Evolutionary conservation across 768 basidiomycete species (phyloP).

Genomic region (Chalciporus pseudorubinellus): DNA sequence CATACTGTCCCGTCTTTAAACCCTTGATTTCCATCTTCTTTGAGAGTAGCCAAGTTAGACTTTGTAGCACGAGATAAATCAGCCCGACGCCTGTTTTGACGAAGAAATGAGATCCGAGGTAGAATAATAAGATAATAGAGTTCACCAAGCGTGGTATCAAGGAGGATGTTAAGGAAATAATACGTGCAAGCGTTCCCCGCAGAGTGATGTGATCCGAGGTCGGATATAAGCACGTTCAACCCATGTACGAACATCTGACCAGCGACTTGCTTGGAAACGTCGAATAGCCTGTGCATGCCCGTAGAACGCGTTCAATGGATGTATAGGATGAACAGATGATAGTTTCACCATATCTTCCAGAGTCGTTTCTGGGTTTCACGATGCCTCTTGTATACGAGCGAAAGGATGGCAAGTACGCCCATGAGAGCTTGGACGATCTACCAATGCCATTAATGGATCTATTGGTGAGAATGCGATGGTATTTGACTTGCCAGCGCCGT

Average conservation of each 20-base stretch:
- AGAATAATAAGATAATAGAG: neutral
- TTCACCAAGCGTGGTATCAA: slow-evolving; percentile 76
- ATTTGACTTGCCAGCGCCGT: slow-evolving; percentile 41
- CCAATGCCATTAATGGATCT: neutral
- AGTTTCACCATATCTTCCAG: slow-evolving; percentile 86
- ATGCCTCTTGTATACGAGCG: slow-evolving; percentile 85
- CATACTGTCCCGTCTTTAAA: slow-evolving; percentile 86
- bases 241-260: slow-evolving; percentile 83
- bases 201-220: slow-evolving; percentile 64
- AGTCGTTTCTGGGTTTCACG: slow-evolving; percentile 81
- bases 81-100: slow-evolving; percentile 69
- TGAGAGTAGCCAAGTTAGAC: slow-evolving; percentile 61
- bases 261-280: slow-evolving; percentile 88
- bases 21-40: slow-evolving; percentile 67
- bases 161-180: slow-evolving; percentile 89
- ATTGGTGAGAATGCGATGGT: neutral
- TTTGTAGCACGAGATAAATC: slow-evolving; percentile 70
- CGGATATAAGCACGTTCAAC: slow-evolving; percentile 76
- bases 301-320: slow-evolving; percentile 8
- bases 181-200: slow-evolving; percentile 84
- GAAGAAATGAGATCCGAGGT: slow-evolving; percentile 6
- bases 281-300: slow-evolving; percentile 64
- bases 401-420: slow-evolving; percentile 88
- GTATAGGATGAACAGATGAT: neutral
- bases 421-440: slow-evolving; percentile 82